These are phyloP conservation scores for Ceratocystis papillata DNA, from an alignment of 2,329 filamentous ascomycete species.

Conservation along the genomic window DNA sequence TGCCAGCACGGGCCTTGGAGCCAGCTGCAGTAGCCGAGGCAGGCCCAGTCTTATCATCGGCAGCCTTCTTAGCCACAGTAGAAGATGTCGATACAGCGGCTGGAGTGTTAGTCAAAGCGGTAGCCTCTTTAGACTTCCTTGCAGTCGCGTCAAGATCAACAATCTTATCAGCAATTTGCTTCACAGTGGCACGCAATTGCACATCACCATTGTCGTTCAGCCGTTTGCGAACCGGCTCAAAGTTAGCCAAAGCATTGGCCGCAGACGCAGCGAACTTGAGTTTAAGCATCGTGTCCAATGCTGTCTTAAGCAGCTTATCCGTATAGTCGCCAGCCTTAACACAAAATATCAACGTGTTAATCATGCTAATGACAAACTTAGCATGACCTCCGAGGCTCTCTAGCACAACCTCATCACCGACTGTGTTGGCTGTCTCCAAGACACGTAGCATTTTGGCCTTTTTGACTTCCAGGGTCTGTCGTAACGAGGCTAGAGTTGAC, in stretches of 20 bases:
- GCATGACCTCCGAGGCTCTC: constrained; percentile 49
- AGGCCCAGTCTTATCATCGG: neutral
- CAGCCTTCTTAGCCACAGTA: neutral
- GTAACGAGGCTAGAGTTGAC: constrained; percentile 28
- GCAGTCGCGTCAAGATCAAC: constrained; percentile 30
- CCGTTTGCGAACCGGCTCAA: constrained; percentile 52
- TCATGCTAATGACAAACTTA: constrained; percentile 46
- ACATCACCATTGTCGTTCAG: constrained; percentile 55
- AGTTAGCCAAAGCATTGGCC: constrained; percentile 35
- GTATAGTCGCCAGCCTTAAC: constrained; percentile 44
- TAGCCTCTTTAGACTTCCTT: constrained; percentile 32
- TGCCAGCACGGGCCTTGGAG: constrained; percentile 30
- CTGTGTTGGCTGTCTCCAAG: constrained; percentile 43
- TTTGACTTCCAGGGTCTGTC: constrained; percentile 33
- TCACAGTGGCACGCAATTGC: constrained; percentile 51
- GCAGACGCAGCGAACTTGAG: constrained; percentile 51
- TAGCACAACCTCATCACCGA: constrained; percentile 45
- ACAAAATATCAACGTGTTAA: constrained; percentile 45
- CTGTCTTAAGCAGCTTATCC: constrained; percentile 43
- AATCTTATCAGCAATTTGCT: constrained; percentile 38
- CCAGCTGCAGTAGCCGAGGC: constrained; percentile 25
- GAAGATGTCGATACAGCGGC: neutral
- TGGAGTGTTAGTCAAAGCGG: neutral
- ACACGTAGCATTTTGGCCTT: constrained; percentile 42
- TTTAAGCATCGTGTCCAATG: constrained; percentile 53